Base-by-base conservation (phyloP, 495 filamentous ascomycete species). In the Xylaria acuta region DNA sequence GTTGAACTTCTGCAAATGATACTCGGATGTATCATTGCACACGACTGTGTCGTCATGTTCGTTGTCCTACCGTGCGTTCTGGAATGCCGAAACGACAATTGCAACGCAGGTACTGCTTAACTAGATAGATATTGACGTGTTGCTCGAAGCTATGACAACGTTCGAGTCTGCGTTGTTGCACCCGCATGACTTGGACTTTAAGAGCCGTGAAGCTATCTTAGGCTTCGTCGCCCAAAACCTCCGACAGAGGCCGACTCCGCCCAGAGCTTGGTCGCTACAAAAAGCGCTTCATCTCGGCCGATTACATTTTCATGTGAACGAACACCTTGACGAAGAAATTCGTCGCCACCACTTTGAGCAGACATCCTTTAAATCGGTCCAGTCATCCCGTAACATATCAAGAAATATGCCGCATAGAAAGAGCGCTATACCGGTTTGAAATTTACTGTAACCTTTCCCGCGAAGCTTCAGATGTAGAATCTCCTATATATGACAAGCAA, bases 381-480 rank as follows among this genome's bases (percentile, higher is more conserved):
- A 25, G 58, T 1, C 25, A 18, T 25, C 38, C 16, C 18, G 40
- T n/a, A 30, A 65, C 72, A n/a, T 30, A 9, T 11, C 49, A 41
- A 43, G 73, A 72, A n/a, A 56, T 38, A 22, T 49, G 40, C 49
- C 64, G 70, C 12, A 72, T 75, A 47, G 12, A 72, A 40, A 18
- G 70, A 30, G 30, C 70, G 27, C 53, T 73, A 43, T 73, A 75
- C n/a, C 43, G 64, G 60, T 75, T 75, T 43, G 59, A 75, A 51
- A 43, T 70, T 9, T 67, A 66, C 59, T 51, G 65, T 53, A 70
- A 75, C 36, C 18, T 75, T 22, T 75, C 49, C 38, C 32, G 49
- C 43, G 27, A 32, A 34, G 20, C 11, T 38, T 3, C 30, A 43
- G 12, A 18, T 49, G 32, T 4, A 49, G 16, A n/a, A 40, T 12